phyloP scores from a whole-genome alignment of 257 asterid species.

The Solanum pinnatisectum region DNA sequence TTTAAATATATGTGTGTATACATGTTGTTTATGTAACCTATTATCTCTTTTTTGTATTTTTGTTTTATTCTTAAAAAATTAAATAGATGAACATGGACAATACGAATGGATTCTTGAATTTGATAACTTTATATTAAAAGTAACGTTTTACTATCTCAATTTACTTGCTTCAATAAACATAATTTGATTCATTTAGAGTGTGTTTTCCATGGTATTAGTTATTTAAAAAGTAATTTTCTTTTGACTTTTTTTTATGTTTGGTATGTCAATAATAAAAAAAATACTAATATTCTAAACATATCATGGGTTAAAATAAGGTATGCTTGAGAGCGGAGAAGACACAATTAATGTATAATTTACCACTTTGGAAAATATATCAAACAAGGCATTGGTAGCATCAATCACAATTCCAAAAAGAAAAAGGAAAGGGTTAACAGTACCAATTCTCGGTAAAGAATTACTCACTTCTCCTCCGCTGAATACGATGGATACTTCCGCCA shows the following conservation, averaged over 20 bases:
- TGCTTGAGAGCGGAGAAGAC: too few species aligned
- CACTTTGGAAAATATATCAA: too few species aligned
- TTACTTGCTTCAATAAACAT: not conserved
- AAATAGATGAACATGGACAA: not conserved
- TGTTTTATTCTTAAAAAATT: not conserved
- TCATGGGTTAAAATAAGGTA: too few species aligned
- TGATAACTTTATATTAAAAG: not conserved
- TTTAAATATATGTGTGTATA: too few species aligned
- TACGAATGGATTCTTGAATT: not conserved
- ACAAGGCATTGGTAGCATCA: not conserved
- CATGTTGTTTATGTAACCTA: not conserved
- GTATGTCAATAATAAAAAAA: not conserved
- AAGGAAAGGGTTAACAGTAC: not conserved
- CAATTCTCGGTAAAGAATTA: not conserved
- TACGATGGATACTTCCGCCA: not conserved
- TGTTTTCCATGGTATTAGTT: too few species aligned
- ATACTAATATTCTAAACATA: too few species aligned
- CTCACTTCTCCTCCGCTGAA: not conserved
- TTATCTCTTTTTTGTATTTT: too few species aligned
- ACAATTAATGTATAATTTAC: too few species aligned
- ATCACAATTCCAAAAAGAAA: not conserved
- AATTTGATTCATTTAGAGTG: not conserved
- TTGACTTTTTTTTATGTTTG: not conserved
- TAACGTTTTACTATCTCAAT: not conserved
- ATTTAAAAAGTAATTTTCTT: too few species aligned